A percentile compares a stretch with the other conserved stretches of the same genome.
These are phyloP conservation scores for Chloris gayana DNA, from an alignment of 176 grass and related monocot species.

Conservation along the genomic window DNA sequence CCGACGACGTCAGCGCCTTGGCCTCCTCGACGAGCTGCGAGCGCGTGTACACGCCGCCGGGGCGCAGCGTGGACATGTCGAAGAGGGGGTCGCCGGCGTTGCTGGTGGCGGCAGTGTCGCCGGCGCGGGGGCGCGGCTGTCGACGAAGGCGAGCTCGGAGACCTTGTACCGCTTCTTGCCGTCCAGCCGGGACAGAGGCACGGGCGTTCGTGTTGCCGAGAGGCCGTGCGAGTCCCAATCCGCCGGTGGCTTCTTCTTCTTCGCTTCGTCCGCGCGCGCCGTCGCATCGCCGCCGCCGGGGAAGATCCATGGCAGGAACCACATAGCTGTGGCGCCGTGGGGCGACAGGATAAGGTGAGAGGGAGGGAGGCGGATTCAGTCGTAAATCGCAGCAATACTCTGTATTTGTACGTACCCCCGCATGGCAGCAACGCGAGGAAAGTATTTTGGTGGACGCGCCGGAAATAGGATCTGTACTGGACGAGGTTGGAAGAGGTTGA, in stretches of 20 bases:
- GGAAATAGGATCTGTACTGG: too few species aligned
- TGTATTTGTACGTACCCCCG: too few species aligned
- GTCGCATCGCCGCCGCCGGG: background rate
- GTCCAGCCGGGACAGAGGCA: background rate
- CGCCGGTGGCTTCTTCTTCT: background rate
- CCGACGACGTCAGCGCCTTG: slow-evolving; percentile 72
- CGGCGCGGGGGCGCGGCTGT: slow-evolving; percentile 31
- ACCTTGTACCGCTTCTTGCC: slow-evolving; percentile 27
- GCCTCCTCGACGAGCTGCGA: slow-evolving; percentile 82
- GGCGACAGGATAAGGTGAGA: background rate
- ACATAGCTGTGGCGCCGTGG: background rate
- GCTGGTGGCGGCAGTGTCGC: slow-evolving; percentile 23
- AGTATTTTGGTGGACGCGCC: too few species aligned
- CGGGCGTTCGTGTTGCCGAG: background rate
- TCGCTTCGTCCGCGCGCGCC: slow-evolving; percentile 6
- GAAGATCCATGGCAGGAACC: slow-evolving; percentile 22
- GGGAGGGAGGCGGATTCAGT: background rate
- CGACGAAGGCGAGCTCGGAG: slow-evolving; percentile 76
- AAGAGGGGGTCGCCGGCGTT: slow-evolving; percentile 80
- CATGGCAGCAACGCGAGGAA: too few species aligned
- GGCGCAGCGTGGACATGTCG: slow-evolving; percentile 85
- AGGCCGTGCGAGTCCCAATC: slow-evolving; percentile 31
- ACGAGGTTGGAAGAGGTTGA: too few species aligned
- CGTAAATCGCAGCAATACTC: too few species aligned
- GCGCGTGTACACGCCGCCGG: slow-evolving; percentile 90